Evolutionary conservation across 306 rosid species (phyloP), one percentile per base, ranked within the genome.

Genomic region (Quercus suber): DNA sequence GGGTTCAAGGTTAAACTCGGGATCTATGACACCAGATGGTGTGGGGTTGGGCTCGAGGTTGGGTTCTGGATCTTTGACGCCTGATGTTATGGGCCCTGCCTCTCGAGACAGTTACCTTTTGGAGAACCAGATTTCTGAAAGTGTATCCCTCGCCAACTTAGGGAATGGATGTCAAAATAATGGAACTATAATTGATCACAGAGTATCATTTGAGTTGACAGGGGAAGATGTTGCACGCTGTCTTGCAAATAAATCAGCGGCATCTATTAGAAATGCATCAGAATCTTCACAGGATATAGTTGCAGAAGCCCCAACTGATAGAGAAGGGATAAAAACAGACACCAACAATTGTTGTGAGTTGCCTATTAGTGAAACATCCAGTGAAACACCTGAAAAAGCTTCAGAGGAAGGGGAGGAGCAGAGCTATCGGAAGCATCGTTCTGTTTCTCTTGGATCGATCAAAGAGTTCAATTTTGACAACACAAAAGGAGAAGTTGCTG

Each of bases 151-250:
- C 64, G 84, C 88, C 76, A 86, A 88, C 81, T 82, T 88, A 23
- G 92, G 86, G 43, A 78, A 71, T 81, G 97, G 86, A 77, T 69
- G 80, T 77, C 94, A 86, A 52, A 84, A 77, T 55, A 87, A 82
- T 77, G 87, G 81, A 73, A 11, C 79, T 31, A 20, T 89, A 55
- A 82, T 88, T 15, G 87, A 91, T 83, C 99, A 90, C 84, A 85
- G 99, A 84, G 98, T 95, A 33, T 95, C 99, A 25, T 94, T 94
- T 76, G 99, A 94, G 78, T 86, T 94, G 80, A 94, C 97, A 5
- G 97, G 97, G 15, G 99, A 92, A 86, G 99, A 91, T 80, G 95
- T 94, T 79, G 97, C 97, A 1, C 89, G 90, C 7, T 92, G 97
- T 76, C 98, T 94, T 70, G 97, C 97, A 45, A 94, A 80, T 71